phyloP scores from a whole-genome alignment of 2,329 filamentous ascomycete species.

The Ilyonectria mors-panacis region DNA sequence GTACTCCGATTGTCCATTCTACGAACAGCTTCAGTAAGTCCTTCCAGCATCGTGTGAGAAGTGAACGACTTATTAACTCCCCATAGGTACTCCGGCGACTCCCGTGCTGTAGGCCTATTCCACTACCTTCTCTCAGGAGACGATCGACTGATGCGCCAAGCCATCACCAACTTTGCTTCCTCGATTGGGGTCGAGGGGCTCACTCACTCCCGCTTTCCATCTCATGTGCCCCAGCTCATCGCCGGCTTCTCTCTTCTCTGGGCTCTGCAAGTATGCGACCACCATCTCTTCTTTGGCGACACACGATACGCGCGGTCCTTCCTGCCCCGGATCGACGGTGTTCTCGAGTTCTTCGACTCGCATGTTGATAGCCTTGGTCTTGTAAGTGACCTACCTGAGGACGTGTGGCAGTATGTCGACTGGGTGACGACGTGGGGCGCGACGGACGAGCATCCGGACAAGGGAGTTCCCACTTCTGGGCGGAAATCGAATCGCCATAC shows the following conservation, averaged over 20 bases:
- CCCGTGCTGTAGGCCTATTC: conserved; percentile 47
- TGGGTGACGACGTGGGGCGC: conserved; percentile 47
- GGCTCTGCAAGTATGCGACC: conserved; percentile 55
- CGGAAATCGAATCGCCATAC: conserved; percentile 53
- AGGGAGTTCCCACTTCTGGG: conserved; percentile 56
- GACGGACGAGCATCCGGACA: conserved; percentile 31
- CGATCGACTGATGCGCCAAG: conserved; percentile 51
- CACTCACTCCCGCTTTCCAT: conserved; percentile 54
- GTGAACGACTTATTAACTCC: not conserved
- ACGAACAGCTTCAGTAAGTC: conserved; percentile 53
- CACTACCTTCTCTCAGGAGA: conserved; percentile 51
- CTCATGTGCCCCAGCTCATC: conserved; percentile 54
- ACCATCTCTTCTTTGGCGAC: conserved; percentile 55
- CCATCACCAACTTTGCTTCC: conserved; percentile 48
- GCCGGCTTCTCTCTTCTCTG: conserved; percentile 57
- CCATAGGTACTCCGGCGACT: conserved; percentile 33
- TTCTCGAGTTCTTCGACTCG: conserved; percentile 50
- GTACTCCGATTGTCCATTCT: conserved; percentile 54
- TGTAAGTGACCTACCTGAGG: conserved; percentile 37
- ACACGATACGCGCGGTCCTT: conserved; percentile 48
- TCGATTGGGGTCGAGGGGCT: conserved; percentile 48
- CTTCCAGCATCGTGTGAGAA: conserved; percentile 24
- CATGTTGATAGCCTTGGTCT: conserved; percentile 35
- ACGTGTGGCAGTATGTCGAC: conserved; percentile 56
- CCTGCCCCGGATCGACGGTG: conserved; percentile 51